phyloP scores from a whole-genome alignment of 352 stramenopile genomes.

The Pythium monospermum region DNA sequence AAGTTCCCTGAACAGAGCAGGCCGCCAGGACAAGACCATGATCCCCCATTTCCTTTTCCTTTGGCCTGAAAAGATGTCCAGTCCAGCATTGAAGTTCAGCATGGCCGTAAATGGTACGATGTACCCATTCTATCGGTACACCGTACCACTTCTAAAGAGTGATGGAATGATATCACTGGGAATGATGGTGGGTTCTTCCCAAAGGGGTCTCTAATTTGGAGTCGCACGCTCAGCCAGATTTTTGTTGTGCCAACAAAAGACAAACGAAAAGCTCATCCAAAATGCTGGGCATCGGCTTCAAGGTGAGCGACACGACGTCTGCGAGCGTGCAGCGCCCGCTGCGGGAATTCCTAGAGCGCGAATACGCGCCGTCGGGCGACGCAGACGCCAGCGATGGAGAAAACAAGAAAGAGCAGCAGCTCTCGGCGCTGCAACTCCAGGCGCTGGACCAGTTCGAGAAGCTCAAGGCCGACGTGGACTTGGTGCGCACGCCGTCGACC shows the following conservation, averaged over 20 bases:
- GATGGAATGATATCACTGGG: neutral
- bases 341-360: slow-evolving; percentile 54
- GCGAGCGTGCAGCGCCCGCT: slow-evolving; percentile 42
- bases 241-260: neutral
- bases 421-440: slow-evolving; percentile 18
- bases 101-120: too few species aligned
- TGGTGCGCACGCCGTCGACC: slow-evolving; percentile 63
- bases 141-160: slow-evolving; percentile 8
- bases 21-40: too few species aligned
- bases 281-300: slow-evolving; percentile 78
- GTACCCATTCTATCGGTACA: slow-evolving; percentile 3
- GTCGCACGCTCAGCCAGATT: too few species aligned
- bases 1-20: too few species aligned
- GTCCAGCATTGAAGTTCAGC: too few species aligned
- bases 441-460: slow-evolving; percentile 44
- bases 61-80: too few species aligned
- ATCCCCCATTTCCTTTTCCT: too few species aligned
- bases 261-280: neutral
- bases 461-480: slow-evolving; percentile 62
- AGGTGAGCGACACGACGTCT: slow-evolving; percentile 55
- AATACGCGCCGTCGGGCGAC: slow-evolving; percentile 40
- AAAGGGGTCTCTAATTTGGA: too few species aligned
- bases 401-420: too few species aligned
- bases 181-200: slow-evolving; percentile 12
- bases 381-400: neutral